phyloP scores from a whole-genome alignment of 2,329 filamentous ascomycete species.

The Colletotrichum melonis region DNA sequence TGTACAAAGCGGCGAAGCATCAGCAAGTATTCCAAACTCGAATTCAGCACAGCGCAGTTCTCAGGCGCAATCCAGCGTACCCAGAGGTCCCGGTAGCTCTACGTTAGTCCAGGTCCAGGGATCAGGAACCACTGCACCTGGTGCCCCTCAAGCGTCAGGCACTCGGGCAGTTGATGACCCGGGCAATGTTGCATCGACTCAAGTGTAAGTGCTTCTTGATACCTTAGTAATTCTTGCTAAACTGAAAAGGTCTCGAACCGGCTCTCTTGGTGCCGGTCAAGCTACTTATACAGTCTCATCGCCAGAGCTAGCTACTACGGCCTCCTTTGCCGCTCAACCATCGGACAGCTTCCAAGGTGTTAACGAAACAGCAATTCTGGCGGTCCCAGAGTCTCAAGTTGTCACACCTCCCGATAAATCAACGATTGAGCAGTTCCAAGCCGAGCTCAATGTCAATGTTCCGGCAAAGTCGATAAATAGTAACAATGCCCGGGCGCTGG shows the following conservation, averaged over 20 bases:
- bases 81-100: not conserved
- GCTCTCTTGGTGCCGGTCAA: not conserved
- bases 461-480: not conserved
- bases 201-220: not conserved
- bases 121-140: not conserved
- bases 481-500: slow-evolving; percentile 11
- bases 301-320: slow-evolving; percentile 8
- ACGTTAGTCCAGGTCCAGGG: not conserved
- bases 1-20: not conserved
- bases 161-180: not conserved
- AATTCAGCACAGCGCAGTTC: not conserved
- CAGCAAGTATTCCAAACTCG: not conserved
- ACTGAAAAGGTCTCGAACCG: not conserved
- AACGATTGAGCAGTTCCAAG: slow-evolving; percentile 4
- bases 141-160: not conserved
- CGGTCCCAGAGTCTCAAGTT: slow-evolving; percentile 16
- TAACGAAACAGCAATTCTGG: slow-evolving; percentile 2
- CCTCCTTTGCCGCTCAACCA: slow-evolving; percentile 16
- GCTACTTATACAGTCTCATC: slow-evolving; percentile 13
- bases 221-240: not conserved
- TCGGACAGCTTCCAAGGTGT: slow-evolving; percentile 17
- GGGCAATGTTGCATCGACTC: not conserved
- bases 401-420: slow-evolving; percentile 16
- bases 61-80: not conserved
- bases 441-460: slow-evolving; percentile 24